Base-by-base conservation (phyloP, 169 alveolate genomes). In the Plasmodium sp. region DNA sequence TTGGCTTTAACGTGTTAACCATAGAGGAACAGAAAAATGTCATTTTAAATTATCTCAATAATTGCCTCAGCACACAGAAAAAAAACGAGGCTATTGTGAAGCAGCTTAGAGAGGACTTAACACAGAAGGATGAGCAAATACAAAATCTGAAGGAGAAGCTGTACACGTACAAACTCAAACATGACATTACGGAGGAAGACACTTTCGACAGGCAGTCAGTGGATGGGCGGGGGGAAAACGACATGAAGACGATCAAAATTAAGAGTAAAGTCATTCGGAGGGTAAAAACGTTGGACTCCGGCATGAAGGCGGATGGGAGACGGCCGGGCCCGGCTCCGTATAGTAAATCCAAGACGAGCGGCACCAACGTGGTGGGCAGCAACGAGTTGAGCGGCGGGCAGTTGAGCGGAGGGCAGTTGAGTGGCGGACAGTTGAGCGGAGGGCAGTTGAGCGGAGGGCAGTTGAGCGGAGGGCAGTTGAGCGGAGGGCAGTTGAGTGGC, bases 21-120 rank as follows among this genome's bases (percentile, higher is more conserved):
- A 9, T 79, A 51, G 86, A 79, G 51, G 84, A 86, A 86, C 94
- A 86, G 71, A 43, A 86, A 86, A 86, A 86, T 77, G 94, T 86
- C 22, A 86, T 86, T 41, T 33, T 77, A 27, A 86, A 86, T 58
- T 86, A 75, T 86, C 62, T 86, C 16, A 86, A 86, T 77, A 86
- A 86, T 45, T 51, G 80, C 45, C 18, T 77, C 39, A 22, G 34
- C 31, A 77, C 12, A 0, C 56, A 86, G 31, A 86, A 86, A 67
- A 86, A 75, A 36, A 75, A 71, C 45, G 83, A 77, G 81, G 39
- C 2, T 36, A 54, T 48, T 77, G 81, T 86, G 27, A 86, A 86
- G 71, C 73, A 86, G 71, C 81, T 86, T 77, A 72, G 77, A 16
- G 71, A 86, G 77, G 45, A 56, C 12, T 77, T 86, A 3, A 77